phyloP scores from a whole-genome alignment of 768 basidiomycete genomes.

The Termitomyces sp. region DNA sequence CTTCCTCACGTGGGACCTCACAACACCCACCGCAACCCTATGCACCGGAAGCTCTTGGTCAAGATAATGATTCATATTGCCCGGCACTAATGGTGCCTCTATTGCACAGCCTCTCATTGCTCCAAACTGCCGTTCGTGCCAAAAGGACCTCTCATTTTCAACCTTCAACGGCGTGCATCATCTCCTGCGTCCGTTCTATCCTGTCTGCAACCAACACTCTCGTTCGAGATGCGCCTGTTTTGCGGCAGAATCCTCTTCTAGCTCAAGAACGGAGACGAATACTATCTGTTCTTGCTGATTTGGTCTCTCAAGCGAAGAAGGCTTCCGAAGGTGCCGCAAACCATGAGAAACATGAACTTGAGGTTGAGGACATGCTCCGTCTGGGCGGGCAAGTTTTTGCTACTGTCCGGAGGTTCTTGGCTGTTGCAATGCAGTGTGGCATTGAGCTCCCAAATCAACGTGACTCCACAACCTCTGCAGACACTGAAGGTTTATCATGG shows the following conservation, averaged over 20 bases:
- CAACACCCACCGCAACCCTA: slow-evolving; percentile 40
- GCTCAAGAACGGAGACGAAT: slow-evolving; percentile 79
- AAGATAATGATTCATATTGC: slow-evolving; percentile 58
- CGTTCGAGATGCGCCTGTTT: slow-evolving; percentile 70
- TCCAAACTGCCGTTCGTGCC: slow-evolving; percentile 81
- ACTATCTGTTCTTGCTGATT: slow-evolving; percentile 69
- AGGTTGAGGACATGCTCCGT: slow-evolving; percentile 75
- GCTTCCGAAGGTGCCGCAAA: slow-evolving; percentile 49
- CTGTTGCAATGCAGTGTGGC: slow-evolving; percentile 71
- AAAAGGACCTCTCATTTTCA: slow-evolving; percentile 82
- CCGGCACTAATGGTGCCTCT: slow-evolving; percentile 81
- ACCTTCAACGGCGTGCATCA: slow-evolving; percentile 90
- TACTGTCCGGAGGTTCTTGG: slow-evolving; percentile 75
- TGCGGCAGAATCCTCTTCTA: slow-evolving; percentile 62
- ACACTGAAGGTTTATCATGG: slow-evolving; percentile 25
- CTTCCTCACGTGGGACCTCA: slow-evolving; percentile 30
- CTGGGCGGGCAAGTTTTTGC: slow-evolving; percentile 78
- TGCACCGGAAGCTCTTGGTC: slow-evolving; percentile 37
- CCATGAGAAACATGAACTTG: slow-evolving; percentile 42
- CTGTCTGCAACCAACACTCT: slow-evolving; percentile 81
- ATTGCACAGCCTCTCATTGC: slow-evolving; percentile 76
- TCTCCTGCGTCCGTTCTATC: slow-evolving; percentile 87
- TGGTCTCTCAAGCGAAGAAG: slow-evolving; percentile 77
- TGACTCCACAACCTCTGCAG: slow-evolving; percentile 26
- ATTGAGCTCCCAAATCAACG: slow-evolving; percentile 56